Base-by-base conservation (phyloP, 1,139 yeast genomes). In the Pichia sp. region DNA sequence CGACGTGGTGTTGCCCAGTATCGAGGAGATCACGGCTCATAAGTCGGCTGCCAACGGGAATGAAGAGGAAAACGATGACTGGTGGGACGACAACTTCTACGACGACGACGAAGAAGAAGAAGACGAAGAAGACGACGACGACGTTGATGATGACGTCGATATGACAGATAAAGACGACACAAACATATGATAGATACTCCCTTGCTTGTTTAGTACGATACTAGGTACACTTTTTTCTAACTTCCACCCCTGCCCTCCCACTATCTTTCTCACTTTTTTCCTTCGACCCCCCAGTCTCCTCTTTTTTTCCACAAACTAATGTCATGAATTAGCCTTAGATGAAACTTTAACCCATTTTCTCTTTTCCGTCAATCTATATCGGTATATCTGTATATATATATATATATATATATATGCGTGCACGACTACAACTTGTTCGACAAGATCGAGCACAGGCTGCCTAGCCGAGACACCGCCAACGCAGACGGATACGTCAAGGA, bases 1-100 rank as follows among this genome's bases (percentile, higher is more conserved):
- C 53, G 97, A 87, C 54, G 90, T 89, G 67, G 79, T 79, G 49
- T 84, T 90, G 85, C 97, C 97, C 26, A 83, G 81, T 49, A 73
- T 78, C 2, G 78, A 79, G 52, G 77, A 75, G 63, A 67, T 46
- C 72, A 72, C 59, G 64, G 23, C 13, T 3, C n/a, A 26, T 34
- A 5, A 48, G 71, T 51, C 31, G 10, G 30, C 42, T 1, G 34
- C 13, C 8, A 41, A 8, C 5, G 82, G 81, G 55, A 84, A 80
- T 55, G 90, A 84, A 58, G 87, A 82, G 44, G 85, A 85, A 26
- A 95, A 87, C 63, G 95, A 88, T 62, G 93, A 87, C 65, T 88
- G 87, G 65, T 89, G 87, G 66, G 88, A 95, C 95, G 66, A 67
- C 61, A 67, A 80, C 58, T 87, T 83, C 61, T 83, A 80, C 49